Evolutionary conservation across 163 green algal genomes (phyloP), one percentile per base, ranked within the genome.

Genomic region (Scenedesmus sp.): DNA sequence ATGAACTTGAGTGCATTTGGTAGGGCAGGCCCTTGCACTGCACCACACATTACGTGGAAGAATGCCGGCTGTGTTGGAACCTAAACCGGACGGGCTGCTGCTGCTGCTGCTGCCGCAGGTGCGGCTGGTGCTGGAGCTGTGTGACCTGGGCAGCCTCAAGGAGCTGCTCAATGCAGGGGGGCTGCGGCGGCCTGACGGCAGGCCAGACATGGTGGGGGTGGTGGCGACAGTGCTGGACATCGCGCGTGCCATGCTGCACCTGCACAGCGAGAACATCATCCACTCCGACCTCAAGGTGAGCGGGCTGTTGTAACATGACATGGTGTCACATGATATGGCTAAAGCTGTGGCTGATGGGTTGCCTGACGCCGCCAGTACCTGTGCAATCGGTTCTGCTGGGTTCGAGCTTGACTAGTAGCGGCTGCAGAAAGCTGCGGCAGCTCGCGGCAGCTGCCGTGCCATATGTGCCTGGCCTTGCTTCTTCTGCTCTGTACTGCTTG

Each of bases 71-170:
- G 59, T 64, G 9, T 70, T 70, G 9, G 9, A 23, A 10, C 62
- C 62, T 5, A 70, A 20, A 70, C 62, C 2, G 9, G 9, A 23
- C 62, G 10, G 18, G 18, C 16, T 70, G 16, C 10, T 20, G 16
- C 4, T 52, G 18, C 62, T 60, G 34, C 82, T 34, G 20, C 5
- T 55, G 10, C 62, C 59, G 60, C 62, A 89, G 84, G 60, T 89
- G 87, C 87, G 90, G 9, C 77, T 93, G 46, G 92, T 94, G 67
- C 66, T 91, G 8, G 85, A 95, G 92, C 90, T 82, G 34, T 94
- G 90, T 60, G 93, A 94, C 88, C 46, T 46, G 4, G 93, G 93
- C 67, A 94, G 74, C 77, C 70, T 95, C 79, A 92, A 92, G 20
- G 90, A 95, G 55, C 83, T 86, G 60, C 92, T 95, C 20, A 85